Conservation (phyloP, 1,284 basidiomycete species). For the Grifola frondosa region DNA sequence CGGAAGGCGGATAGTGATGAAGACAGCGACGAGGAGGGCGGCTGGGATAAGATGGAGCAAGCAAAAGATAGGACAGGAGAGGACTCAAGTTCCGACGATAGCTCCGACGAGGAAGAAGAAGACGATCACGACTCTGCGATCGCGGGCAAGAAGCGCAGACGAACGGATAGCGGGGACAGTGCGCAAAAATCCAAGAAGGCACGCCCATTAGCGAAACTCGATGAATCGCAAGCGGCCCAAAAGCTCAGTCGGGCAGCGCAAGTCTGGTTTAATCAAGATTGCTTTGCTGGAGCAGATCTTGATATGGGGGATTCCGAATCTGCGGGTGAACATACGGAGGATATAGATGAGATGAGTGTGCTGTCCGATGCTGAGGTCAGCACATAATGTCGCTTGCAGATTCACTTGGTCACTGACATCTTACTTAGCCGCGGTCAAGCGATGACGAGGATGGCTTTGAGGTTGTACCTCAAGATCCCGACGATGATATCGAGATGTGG, state of each 20-base stretch:
- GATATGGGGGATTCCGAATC: slow-evolving; percentile 46
- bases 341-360: slow-evolving; percentile 27
- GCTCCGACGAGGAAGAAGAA: slow-evolving; percentile 51
- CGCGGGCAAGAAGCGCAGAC: slow-evolving; percentile 43
- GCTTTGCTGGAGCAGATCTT: slow-evolving; percentile 80
- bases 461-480: slow-evolving; percentile 61
- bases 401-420: slow-evolving; percentile 12
- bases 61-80: slow-evolving; percentile 61
- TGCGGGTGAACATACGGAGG: slow-evolving; percentile 39
- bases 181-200: slow-evolving; percentile 40
- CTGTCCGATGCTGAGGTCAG: slow-evolving; percentile 11
- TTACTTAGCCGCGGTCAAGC: slow-evolving; percentile 8
- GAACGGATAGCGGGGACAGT: slow-evolving; percentile 33
- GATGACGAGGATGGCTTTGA: slow-evolving; percentile 64
- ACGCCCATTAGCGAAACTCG: slow-evolving; percentile 43
- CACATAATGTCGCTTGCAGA: background rate
- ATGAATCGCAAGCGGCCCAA: slow-evolving; percentile 33
- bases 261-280: slow-evolving; percentile 94
- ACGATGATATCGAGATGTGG: slow-evolving; percentile 74
- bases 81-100: slow-evolving; percentile 53
- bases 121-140: slow-evolving; percentile 43
- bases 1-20: slow-evolving; percentile 45
- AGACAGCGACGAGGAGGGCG: slow-evolving; percentile 56
- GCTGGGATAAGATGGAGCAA: slow-evolving; percentile 73
- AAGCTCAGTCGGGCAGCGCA: slow-evolving; percentile 51